A percentile compares a stretch with the other conserved stretches of the same genome.
Evolutionary conservation across 2,329 filamentous ascomycete genomes (phyloP).

Genomic region (Pseudocercospora cruenta): DNA sequence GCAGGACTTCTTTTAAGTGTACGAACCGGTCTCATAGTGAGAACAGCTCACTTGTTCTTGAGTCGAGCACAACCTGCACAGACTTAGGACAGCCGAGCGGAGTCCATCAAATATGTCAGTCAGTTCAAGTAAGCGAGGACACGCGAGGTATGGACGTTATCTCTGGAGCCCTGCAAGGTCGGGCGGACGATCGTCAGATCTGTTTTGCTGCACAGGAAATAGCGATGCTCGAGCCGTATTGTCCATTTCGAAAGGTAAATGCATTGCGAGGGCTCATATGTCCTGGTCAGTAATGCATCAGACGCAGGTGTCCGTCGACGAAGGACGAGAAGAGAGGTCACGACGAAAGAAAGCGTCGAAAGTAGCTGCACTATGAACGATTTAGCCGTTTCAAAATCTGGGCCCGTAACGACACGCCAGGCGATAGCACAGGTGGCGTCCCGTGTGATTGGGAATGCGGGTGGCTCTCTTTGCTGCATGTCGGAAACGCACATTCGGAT

Average conservation of each 20-base stretch:
- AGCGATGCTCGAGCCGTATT: neutral
- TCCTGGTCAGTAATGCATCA: neutral
- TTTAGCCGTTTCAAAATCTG: neutral
- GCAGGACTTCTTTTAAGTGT: neutral
- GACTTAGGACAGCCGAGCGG: neutral
- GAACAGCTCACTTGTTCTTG: neutral
- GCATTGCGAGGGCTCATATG: neutral
- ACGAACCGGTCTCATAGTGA: neutral
- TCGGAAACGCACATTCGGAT: neutral
- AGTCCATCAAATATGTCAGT: neutral
- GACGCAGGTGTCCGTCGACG: neutral
- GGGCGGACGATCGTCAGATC: neutral
- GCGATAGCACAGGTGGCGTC: neutral
- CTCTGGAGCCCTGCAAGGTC: conserved; percentile 3
- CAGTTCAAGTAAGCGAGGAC: neutral
- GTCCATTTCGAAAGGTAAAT: neutral
- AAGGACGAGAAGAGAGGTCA: neutral
- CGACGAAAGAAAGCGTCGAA: neutral
- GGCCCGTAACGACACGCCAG: neutral
- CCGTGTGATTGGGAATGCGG: conserved; percentile 3
- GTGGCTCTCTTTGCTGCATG: neutral
- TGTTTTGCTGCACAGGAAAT: neutral
- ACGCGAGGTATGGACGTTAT: conserved; percentile 1
- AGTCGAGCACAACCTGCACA: neutral
- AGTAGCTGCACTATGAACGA: conserved; percentile 1